Evolutionary conservation across 164 flowering plant genomes (phyloP).

Genomic region (Berberis vulgaris): DNA sequence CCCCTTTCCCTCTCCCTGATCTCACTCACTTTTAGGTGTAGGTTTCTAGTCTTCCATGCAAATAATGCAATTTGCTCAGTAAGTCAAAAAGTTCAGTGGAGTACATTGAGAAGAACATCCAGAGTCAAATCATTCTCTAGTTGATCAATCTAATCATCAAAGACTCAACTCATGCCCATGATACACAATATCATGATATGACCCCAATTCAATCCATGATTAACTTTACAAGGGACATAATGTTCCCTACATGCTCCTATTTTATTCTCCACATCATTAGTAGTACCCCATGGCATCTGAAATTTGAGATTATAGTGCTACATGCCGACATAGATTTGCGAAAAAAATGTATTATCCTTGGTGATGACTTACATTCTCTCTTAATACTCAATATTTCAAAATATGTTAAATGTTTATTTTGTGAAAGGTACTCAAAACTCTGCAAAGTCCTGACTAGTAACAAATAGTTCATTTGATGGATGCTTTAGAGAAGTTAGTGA

Average conservation of each 20-base stretch:
- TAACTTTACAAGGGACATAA: neutral
- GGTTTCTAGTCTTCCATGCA: constrained; percentile 17
- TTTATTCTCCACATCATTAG: neutral
- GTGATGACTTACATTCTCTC: neutral
- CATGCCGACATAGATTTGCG: neutral
- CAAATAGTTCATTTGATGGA: too few relatives aligned
- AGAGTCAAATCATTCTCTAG: constrained; percentile 25
- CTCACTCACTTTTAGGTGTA: neutral
- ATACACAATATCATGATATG: constrained; percentile 14
- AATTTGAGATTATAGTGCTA: neutral
- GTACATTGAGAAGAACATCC: constrained; percentile 29
- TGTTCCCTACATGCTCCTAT: neutral
- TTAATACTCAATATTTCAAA: too few relatives aligned
- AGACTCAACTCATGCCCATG: constrained; percentile 4
- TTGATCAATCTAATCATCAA: constrained; percentile 15
- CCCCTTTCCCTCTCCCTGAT: neutral
- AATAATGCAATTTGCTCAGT: constrained; percentile 16
- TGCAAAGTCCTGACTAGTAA: too few relatives aligned
- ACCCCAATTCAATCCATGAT: constrained; percentile 17
- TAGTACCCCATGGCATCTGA: neutral
- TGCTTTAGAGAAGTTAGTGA: too few relatives aligned
- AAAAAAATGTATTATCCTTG: neutral
- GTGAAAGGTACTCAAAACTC: too few relatives aligned
- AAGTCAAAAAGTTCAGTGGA: constrained; percentile 33
- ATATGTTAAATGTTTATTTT: too few relatives aligned